Evolutionary conservation across 2,329 filamentous ascomycete genomes (phyloP).

Genomic region (Aureobasidium musti): DNA sequence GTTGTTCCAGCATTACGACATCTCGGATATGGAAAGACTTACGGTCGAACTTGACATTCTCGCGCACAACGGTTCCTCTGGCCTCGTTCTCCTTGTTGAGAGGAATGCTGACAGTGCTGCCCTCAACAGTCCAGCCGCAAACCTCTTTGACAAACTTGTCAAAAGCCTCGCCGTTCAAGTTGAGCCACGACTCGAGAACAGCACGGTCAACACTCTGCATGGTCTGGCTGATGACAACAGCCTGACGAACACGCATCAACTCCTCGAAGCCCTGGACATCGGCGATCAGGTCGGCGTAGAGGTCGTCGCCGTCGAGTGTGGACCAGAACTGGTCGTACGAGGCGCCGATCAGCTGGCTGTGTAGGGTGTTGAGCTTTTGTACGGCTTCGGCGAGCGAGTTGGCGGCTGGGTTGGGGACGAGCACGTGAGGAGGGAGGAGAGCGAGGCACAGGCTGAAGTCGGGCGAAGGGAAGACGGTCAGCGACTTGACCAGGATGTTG

Average conservation of each 20-base stretch:
- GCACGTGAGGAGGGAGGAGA: slow-evolving; percentile 82
- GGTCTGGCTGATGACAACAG: slow-evolving; percentile 83
- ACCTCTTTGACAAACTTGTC: slow-evolving; percentile 54
- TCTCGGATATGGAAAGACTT: slow-evolving; percentile 36
- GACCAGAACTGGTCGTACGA: slow-evolving; percentile 94
- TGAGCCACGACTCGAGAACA: slow-evolving; percentile 55
- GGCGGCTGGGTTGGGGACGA: slow-evolving; percentile 61
- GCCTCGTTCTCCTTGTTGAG: slow-evolving; percentile 97
- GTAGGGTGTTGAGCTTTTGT: slow-evolving; percentile 79
- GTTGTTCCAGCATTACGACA: neutral
- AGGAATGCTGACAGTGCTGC: slow-evolving; percentile 69
- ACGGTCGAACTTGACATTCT: slow-evolving; percentile 88
- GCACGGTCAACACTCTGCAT: slow-evolving; percentile 66
- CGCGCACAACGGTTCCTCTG: slow-evolving; percentile 89
- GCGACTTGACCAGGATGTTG: slow-evolving; percentile 97
- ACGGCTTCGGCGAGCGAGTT: slow-evolving; percentile 79
- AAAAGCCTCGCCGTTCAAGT: slow-evolving; percentile 50
- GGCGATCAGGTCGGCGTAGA: slow-evolving; percentile 92
- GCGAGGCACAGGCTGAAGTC: slow-evolving; percentile 94
- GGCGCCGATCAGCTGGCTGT: slow-evolving; percentile 83
- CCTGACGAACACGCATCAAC: slow-evolving; percentile 85
- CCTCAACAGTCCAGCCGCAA: slow-evolving; percentile 81
- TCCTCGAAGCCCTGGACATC: slow-evolving; percentile 97
- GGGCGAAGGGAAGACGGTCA: slow-evolving; percentile 94
- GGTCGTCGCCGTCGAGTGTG: slow-evolving; percentile 86